A percentile compares a stretch with the other conserved stretches of the same genome.
Conservation (phyloP, 1,139 yeast genomes). For the Zygoascus hellenicus region DNA sequence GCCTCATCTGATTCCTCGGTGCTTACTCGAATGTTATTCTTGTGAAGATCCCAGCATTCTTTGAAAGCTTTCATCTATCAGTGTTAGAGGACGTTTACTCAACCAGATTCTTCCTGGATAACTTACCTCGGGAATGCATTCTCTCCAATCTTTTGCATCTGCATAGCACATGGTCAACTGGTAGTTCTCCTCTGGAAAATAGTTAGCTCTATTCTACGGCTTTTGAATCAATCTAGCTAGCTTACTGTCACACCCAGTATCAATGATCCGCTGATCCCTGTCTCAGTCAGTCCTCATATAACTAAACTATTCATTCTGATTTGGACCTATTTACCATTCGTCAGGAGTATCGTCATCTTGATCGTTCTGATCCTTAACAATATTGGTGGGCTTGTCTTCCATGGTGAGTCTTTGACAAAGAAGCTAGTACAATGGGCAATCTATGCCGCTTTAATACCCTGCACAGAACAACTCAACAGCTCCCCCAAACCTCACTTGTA, state of each 20-base stretch:
- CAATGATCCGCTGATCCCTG: slow-evolving; percentile 59
- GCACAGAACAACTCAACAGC: too few species aligned
- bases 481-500: too few species aligned
- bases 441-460: too few species aligned
- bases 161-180: slow-evolving; percentile 63
- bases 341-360: slow-evolving; percentile 50
- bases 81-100: neutral
- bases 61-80: slow-evolving; percentile 54
- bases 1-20: slow-evolving; percentile 16
- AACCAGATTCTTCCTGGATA: too few species aligned
- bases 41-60: slow-evolving; percentile 59
- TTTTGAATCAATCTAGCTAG: too few species aligned
- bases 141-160: slow-evolving; percentile 69
- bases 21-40: slow-evolving; percentile 46
- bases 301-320: neutral
- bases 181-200: slow-evolving; percentile 49
- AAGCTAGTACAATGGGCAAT: too few species aligned
- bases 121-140: slow-evolving; percentile 50
- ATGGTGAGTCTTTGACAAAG: neutral
- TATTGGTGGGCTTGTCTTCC: neutral
- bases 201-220: neutral
- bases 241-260: slow-evolving; percentile 60
- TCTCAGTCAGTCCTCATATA: slow-evolving; percentile 1
- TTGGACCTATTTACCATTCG: slow-evolving; percentile 37
- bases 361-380: neutral